Percentiles rank a stretch among this genome's conserved stretches.
Evolutionary conservation across 768 basidiomycete genomes (phyloP).

Genomic region (Tulasnella sp.): DNA sequence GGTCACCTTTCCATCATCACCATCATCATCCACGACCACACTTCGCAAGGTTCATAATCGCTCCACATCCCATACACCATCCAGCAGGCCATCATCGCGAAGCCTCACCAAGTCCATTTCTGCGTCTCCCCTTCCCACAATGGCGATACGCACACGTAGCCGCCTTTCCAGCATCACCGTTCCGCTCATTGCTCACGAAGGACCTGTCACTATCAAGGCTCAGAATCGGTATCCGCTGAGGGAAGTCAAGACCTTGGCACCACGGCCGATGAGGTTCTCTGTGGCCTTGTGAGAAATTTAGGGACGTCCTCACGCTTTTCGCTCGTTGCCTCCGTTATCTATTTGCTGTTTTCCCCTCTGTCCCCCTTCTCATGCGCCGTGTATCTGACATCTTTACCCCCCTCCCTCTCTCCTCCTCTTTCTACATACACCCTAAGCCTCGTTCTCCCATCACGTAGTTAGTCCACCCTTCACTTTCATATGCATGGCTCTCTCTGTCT

Average conservation of each 20-base stretch:
- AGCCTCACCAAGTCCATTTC: neutral
- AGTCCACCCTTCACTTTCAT: no score
- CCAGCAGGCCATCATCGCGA: neutral
- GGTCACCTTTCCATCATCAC: neutral
- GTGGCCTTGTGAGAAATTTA: neutral
- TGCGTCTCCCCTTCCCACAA: neutral
- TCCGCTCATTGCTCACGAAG: neutral
- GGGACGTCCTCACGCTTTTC: neutral
- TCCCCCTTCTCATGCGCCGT: no score
- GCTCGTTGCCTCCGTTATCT: neutral
- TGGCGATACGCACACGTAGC: neutral
- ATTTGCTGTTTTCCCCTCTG: neutral
- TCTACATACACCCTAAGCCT: no score
- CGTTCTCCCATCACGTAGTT: no score
- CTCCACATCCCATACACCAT: neutral
- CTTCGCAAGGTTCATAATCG: neutral
- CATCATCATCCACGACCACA: neutral
- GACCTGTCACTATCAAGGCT: constrained; percentile 1
- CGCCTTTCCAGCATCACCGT: neutral
- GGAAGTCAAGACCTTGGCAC: neutral
- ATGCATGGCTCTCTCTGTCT: no score
- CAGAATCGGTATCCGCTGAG: constrained; percentile 8
- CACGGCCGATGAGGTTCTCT: constrained; percentile 2
- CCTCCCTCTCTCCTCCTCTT: no score
- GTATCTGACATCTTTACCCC: no score